A percentile compares a stretch with the other conserved stretches of the same genome.
Conservation (phyloP, 208 protist genomes). For the Balamuthia mandrillaris region DNA sequence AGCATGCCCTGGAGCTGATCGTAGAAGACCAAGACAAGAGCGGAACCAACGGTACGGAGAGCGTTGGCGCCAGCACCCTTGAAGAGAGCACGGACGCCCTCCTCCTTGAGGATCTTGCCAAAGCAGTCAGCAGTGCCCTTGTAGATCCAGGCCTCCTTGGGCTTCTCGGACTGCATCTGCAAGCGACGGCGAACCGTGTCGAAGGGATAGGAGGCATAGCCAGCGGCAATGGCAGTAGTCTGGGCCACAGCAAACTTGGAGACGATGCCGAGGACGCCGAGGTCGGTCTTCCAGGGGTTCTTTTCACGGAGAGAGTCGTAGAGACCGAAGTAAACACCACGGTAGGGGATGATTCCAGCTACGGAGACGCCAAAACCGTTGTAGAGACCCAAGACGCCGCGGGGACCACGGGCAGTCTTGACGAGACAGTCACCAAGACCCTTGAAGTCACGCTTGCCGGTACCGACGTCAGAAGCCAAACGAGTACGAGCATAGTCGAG, state of each 20-base stretch:
- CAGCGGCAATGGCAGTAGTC: slow-evolving; percentile 68
- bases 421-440: slow-evolving; percentile 72
- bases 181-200: slow-evolving; percentile 95
- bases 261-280: background rate
- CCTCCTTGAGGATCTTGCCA: slow-evolving; percentile 70
- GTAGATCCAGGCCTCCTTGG: slow-evolving; percentile 63
- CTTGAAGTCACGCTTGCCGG: background rate
- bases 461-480: slow-evolving; percentile 67
- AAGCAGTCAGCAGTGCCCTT: slow-evolving; percentile 68
- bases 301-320: slow-evolving; percentile 81
- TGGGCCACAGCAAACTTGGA: slow-evolving; percentile 68
- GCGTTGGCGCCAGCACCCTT: slow-evolving; percentile 83
- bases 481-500: slow-evolving; percentile 96
- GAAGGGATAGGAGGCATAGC: slow-evolving; percentile 87
- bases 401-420: slow-evolving; percentile 71
- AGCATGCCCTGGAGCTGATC: slow-evolving; percentile 76
- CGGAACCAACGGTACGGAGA: slow-evolving; percentile 72
- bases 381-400: slow-evolving; percentile 84
- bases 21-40: slow-evolving; percentile 77
- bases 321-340: slow-evolving; percentile 93
- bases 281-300: slow-evolving; percentile 55
- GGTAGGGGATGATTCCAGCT: slow-evolving; percentile 92
- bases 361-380: slow-evolving; percentile 90
- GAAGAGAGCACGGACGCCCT: slow-evolving; percentile 80
- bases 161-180: slow-evolving; percentile 84